Base-by-base conservation (phyloP, 116 monocot species). In the Iris pallida region DNA sequence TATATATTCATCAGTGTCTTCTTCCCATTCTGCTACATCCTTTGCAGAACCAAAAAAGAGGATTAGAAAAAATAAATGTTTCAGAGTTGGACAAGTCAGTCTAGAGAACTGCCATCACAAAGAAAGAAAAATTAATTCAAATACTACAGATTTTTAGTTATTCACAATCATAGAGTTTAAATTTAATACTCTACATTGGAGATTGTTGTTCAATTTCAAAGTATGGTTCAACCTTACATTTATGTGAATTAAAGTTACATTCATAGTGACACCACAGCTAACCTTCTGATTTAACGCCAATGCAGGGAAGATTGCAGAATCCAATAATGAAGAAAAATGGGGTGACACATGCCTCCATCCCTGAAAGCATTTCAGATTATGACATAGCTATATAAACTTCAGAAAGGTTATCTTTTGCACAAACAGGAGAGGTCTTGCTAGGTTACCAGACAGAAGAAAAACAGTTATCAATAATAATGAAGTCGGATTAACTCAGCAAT, bases 301-400 rank as follows among this genome's bases (percentile, higher is more conserved):
- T 48, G 87, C 87, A 63, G 91, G 87, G 55, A 91, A 85, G 54
- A 91, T 91, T 55, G 80, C 77, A 59, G 75, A 77, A 63, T 82
- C 81, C 62, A 91, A 52, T 47, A 91, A 63, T 41, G 81, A 76
- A 68, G 90, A 84, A 73, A 91, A 87, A 68, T 87, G 75, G 18
- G 91, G 82, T 48, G 91, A 91, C 69, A 91, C 85, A 68, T 80
- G 57, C 72, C 85, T 82, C 91, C 91, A 91, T 20, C 87, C 91
- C 91, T 91, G 77, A 5, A 70, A 61, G 58, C 3, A 75, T 40
- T 41, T 10, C 11, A 62, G 47, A 51, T 44, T 51, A 20, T 48
- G 43, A 75, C 42, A 75, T 19, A 49, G 0, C 8, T 48, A 57
- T 12, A 20, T 65, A 48, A 44, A n/a, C 8, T 55, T 63, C 10